Conservation (phyloP, 169 alveolate species). For the Plasmodium gaboni region DNA sequence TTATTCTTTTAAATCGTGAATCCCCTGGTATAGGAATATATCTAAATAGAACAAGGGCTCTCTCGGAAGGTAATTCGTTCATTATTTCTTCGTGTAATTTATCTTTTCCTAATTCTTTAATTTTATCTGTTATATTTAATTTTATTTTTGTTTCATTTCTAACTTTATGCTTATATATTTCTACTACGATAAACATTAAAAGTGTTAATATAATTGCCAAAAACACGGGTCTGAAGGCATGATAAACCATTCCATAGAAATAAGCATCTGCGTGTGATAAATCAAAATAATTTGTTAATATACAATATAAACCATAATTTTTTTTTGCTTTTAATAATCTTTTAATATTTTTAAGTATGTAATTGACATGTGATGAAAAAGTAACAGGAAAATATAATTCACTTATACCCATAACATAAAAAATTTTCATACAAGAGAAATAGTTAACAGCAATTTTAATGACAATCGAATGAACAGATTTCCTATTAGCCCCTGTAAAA, state of each 20-base stretch:
- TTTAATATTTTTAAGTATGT: constrained; percentile 31
- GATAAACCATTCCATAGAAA: constrained; percentile 85
- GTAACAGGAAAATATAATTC: constrained; percentile 74
- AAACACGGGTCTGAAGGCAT: constrained; percentile 83
- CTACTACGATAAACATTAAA: constrained; percentile 79
- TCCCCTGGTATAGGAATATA: constrained; percentile 89
- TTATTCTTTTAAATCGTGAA: constrained; percentile 79
- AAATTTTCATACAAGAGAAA: constrained; percentile 79
- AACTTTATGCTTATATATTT: constrained; percentile 47
- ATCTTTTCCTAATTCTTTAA: constrained; percentile 76
- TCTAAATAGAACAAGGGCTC: constrained; percentile 85
- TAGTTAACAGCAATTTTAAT: constrained; percentile 81
- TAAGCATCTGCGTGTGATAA: constrained; percentile 85
- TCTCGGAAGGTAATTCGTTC: constrained; percentile 84
- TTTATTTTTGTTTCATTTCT: constrained; percentile 76
- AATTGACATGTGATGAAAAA: constrained; percentile 66
- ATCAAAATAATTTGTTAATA: constrained; percentile 79
- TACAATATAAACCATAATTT: constrained; percentile 80
- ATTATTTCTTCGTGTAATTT: constrained; percentile 76
- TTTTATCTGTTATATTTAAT: constrained; percentile 76
- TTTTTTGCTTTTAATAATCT: constrained; percentile 37
- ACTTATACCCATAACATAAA: constrained; percentile 74
- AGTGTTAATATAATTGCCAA: constrained; percentile 83
- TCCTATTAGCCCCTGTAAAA: constrained; percentile 81
- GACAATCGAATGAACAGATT: constrained; percentile 83